Evolutionary conservation across 352 stramenopile genomes (phyloP).

Genomic region (Elongisporangium anandrum): DNA sequence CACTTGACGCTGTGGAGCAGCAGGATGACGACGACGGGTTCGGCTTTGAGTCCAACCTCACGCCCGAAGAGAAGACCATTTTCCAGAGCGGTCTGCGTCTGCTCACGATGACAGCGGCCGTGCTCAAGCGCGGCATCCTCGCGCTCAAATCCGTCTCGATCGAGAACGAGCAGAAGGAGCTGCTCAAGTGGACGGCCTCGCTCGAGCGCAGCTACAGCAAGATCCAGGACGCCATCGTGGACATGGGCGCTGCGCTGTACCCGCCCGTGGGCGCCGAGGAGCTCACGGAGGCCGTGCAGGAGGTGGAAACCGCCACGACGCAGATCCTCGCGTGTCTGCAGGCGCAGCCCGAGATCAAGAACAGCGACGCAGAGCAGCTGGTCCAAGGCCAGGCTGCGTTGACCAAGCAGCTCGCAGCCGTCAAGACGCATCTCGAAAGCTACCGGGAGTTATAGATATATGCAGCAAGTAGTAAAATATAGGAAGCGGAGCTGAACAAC

Average conservation of each 20-base stretch:
- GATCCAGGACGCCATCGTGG: slow-evolving; percentile 66
- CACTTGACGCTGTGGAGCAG: slow-evolving; percentile 49
- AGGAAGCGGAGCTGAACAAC: not conserved
- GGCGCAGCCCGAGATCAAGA: slow-evolving; percentile 43
- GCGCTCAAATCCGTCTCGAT: slow-evolving; percentile 71
- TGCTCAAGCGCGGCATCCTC: slow-evolving; percentile 82
- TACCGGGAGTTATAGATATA: slow-evolving; percentile 22
- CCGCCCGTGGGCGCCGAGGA: slow-evolving; percentile 68
- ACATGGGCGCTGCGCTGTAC: slow-evolving; percentile 79
- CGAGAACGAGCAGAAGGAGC: slow-evolving; percentile 45
- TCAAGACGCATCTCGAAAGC: slow-evolving; percentile 58
- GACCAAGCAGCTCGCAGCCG: slow-evolving; percentile 39
- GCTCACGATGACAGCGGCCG: slow-evolving; percentile 62
- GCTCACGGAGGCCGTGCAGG: slow-evolving; percentile 28
- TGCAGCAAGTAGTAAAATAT: not conserved
- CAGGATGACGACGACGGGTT: slow-evolving; percentile 53
- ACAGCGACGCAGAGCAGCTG: slow-evolving; percentile 31
- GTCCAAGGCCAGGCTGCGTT: slow-evolving; percentile 46
- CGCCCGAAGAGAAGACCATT: slow-evolving; percentile 54
- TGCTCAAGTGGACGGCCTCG: slow-evolving; percentile 64
- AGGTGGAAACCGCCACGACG: slow-evolving; percentile 25
- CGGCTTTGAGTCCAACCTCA: slow-evolving; percentile 72
- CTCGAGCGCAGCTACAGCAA: slow-evolving; percentile 61
- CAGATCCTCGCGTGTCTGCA: slow-evolving; percentile 42
- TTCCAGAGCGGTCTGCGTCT: slow-evolving; percentile 67